A percentile compares a stretch with the other conserved stretches of the same genome.
These are phyloP conservation scores for Penicillium sp. DNA, from an alignment of 2,329 filamentous ascomycete genomes.

Conservation along the genomic window DNA sequence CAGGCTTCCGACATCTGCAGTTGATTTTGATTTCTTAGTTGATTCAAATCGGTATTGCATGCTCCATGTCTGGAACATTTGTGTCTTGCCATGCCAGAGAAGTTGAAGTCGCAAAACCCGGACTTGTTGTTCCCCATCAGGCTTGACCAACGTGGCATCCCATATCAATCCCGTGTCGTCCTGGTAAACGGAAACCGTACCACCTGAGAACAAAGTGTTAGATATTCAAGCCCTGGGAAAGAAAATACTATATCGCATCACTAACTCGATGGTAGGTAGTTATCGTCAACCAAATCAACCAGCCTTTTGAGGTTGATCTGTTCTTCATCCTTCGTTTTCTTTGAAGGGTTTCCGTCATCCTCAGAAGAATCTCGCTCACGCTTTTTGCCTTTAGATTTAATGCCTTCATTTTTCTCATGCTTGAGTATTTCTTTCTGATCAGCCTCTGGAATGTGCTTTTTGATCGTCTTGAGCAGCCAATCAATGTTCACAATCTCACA, in stretches of 20 bases:
- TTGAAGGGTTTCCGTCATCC: not conserved
- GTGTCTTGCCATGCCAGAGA: not conserved
- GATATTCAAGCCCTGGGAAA: not conserved
- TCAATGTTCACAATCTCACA: conserved; percentile 55
- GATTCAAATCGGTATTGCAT: not conserved
- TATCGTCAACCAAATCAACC: not conserved
- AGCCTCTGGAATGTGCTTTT: not conserved
- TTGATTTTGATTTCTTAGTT: not conserved
- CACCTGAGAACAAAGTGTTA: not conserved
- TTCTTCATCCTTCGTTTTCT: conserved; percentile 3
- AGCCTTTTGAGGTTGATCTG: not conserved
- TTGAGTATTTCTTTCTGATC: not conserved
- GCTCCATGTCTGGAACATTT: not conserved
- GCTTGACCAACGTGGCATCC: conserved; percentile 13
- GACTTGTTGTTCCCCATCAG: not conserved
- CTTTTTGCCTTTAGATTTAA: not conserved
- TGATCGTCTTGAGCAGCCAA: conserved; percentile 50
- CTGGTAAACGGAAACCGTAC: conserved; percentile 5
- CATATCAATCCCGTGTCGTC: conserved; percentile 9
- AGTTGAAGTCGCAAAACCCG: conserved; percentile 7
- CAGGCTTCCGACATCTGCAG: not conserved
- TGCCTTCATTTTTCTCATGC: not conserved
- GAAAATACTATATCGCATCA: not conserved
- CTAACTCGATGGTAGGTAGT: not conserved
- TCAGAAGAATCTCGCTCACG: not conserved